phyloP scores from a whole-genome alignment of 495 filamentous ascomycete genomes.

The Tuber calosporum region DNA sequence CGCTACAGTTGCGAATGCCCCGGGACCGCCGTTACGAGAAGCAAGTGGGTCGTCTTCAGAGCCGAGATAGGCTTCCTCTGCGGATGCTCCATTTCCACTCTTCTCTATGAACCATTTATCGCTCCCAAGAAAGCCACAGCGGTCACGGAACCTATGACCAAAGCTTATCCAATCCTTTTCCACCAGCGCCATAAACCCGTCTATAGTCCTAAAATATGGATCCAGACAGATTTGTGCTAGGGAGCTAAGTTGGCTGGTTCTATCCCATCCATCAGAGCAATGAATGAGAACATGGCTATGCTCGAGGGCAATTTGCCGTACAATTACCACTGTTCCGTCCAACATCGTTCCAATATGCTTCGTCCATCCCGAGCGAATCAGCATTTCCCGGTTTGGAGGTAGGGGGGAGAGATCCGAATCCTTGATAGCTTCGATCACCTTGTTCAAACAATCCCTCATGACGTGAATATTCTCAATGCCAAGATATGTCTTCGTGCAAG shows the following conservation, averaged over 20 bases:
- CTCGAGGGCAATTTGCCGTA: constrained; percentile 78
- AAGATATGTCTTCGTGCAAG: constrained; percentile 74
- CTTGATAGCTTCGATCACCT: constrained; percentile 82
- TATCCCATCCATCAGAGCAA: constrained; percentile 97
- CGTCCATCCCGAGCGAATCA: constrained; percentile 81
- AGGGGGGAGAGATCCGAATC: constrained; percentile 82
- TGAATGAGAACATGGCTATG: constrained; percentile 95
- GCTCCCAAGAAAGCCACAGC: constrained; percentile 74
- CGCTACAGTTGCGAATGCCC: constrained; percentile 12
- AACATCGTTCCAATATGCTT: constrained; percentile 82
- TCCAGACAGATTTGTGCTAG: constrained; percentile 89
- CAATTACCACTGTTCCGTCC: constrained; percentile 75
- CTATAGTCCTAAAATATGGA: constrained; percentile 89
- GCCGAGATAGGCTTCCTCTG: constrained; percentile 23
- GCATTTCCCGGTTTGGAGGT: constrained; percentile 71
- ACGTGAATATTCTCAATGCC: constrained; percentile 99
- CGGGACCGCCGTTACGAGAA: constrained; percentile 12
- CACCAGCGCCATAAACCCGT: constrained; percentile 89
- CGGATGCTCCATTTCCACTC: constrained; percentile 19
- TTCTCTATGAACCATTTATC: constrained; percentile 82
- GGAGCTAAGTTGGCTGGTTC: constrained; percentile 92
- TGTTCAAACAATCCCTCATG: constrained; percentile 86
- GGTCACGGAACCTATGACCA: constrained; percentile 91
- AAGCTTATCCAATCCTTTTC: constrained; percentile 99
- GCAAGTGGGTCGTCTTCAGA: constrained; percentile 22